These are phyloP conservation scores for Mucor piriformis DNA, from an alignment of 371 early-diverging fungal genomes.

Conservation along the genomic window DNA sequence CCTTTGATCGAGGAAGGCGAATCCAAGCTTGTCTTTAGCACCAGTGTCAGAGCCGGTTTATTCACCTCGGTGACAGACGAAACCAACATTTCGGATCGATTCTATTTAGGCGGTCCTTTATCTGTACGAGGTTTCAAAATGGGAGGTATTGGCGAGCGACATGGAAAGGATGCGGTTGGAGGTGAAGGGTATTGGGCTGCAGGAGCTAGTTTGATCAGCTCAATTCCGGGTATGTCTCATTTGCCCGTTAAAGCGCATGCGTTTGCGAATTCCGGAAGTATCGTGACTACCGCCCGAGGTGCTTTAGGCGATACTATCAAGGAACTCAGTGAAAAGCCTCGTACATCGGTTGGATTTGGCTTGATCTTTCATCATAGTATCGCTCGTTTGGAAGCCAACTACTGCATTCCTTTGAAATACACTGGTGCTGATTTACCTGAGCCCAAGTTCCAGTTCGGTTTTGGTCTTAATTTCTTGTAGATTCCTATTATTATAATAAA, in stretches of 20 bases:
- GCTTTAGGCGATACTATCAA: constrained; percentile 35
- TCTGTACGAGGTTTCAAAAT: constrained; percentile 87
- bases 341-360: constrained; percentile 76
- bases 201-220: constrained; percentile 80
- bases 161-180: constrained; percentile 82
- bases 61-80: constrained; percentile 55
- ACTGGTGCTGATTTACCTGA: constrained; percentile 67
- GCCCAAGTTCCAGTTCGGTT: constrained; percentile 82
- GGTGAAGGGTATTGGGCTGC: constrained; percentile 84
- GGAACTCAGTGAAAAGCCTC: constrained; percentile 54
- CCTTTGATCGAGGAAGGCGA: constrained; percentile 12
- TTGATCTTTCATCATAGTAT: constrained; percentile 81
- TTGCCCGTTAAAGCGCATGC: constrained; percentile 79
- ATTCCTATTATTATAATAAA: too few relatives aligned
- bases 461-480: constrained; percentile 87
- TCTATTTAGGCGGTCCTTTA: constrained; percentile 86
- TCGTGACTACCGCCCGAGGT: constrained; percentile 37
- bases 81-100: constrained; percentile 72
- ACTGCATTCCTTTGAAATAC: constrained; percentile 49
- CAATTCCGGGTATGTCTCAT: constrained; percentile 69
- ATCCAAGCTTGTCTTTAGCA: constrained; percentile 44
- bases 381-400: constrained; percentile 55
- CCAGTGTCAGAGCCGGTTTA: constrained; percentile 55
- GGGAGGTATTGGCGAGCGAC: constrained; percentile 86
- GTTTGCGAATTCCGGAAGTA: constrained; percentile 87